Evolutionary conservation across 805 yeast species (phyloP).

Genomic region (Blastobotrys attinorum): DNA sequence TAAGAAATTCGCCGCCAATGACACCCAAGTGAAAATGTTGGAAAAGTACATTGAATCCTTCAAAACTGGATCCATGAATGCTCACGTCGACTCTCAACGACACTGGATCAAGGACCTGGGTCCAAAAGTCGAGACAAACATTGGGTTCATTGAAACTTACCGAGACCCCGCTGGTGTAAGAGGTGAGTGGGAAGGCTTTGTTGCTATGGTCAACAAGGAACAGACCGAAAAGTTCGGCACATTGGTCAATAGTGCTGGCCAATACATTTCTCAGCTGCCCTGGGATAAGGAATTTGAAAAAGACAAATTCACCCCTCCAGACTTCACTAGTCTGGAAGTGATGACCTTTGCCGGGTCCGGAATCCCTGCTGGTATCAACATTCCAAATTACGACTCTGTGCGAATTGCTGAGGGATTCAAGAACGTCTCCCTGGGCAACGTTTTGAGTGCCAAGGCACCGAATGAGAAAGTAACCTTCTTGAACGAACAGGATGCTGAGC

Average conservation of each 20-base stretch:
- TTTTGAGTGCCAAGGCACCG: conserved; percentile 64
- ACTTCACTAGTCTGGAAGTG: conserved; percentile 84
- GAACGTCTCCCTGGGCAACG: conserved; percentile 84
- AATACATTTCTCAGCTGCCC: conserved; percentile 60
- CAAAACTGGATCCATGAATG: conserved; percentile 72
- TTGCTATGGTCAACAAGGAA: conserved; percentile 83
- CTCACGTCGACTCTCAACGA: conserved; percentile 77
- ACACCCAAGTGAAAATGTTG: conserved; percentile 59
- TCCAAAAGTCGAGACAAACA: conserved; percentile 70
- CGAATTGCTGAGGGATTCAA: conserved; percentile 79
- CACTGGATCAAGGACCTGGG: conserved; percentile 83
- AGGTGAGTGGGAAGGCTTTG: conserved; percentile 92
- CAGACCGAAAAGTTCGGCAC: conserved; percentile 72
- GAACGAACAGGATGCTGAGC: conserved; percentile 40
- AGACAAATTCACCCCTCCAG: conserved; percentile 84
- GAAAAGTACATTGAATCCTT: conserved; percentile 61
- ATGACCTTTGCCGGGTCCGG: conserved; percentile 86
- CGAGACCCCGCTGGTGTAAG: conserved; percentile 87
- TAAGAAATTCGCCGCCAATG: conserved; percentile 58
- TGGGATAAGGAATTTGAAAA: conserved; percentile 75
- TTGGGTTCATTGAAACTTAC: conserved; percentile 89
- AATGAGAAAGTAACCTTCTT: conserved; percentile 65
- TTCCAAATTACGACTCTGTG: conserved; percentile 88
- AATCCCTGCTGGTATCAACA: conserved; percentile 87
- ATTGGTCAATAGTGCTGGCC: conserved; percentile 59